A percentile compares a stretch with the other conserved stretches of the same genome.
phyloP scores from a whole-genome alignment of 164 flowering plant species.

The Stephania japonica region DNA sequence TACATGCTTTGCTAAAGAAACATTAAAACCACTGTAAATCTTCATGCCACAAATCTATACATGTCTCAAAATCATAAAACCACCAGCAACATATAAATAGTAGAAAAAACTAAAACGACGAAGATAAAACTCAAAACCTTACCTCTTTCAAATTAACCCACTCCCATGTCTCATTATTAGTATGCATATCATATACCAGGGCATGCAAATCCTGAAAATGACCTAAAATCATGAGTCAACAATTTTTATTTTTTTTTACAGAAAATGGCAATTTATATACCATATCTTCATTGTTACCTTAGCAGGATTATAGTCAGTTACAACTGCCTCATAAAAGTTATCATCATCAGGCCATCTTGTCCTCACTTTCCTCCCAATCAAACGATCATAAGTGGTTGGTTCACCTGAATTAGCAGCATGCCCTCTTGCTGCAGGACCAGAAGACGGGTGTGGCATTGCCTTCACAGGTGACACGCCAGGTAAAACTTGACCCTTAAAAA shows the following conservation, averaged over 20 bases:
- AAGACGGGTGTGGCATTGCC: slow-evolving; percentile 9
- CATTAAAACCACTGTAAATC: no score
- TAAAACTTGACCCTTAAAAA: slow-evolving; percentile 3
- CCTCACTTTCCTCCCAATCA: slow-evolving; percentile 12
- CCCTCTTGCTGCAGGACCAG: slow-evolving; percentile 5
- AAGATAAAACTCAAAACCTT: not conserved
- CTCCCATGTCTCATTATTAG: slow-evolving; percentile 8
- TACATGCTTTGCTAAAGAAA: no score
- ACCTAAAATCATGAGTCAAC: not conserved
- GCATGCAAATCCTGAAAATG: slow-evolving; percentile 6
- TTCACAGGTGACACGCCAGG: slow-evolving; percentile 1
- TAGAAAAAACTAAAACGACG: no score
- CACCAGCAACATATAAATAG: no score
- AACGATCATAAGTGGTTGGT: slow-evolving; percentile 6
- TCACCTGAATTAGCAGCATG: not conserved
- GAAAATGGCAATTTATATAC: not conserved
- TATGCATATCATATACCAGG: slow-evolving; percentile 8
- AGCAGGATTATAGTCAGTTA: slow-evolving; percentile 9
- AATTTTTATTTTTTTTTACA: no score
- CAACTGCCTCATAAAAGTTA: slow-evolving; percentile 8
- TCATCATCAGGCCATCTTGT: slow-evolving; percentile 13
- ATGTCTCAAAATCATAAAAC: no score
- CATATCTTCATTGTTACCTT: not conserved
- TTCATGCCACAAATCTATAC: no score
- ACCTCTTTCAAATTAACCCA: slow-evolving; percentile 13